Base-by-base conservation (phyloP, 805 yeast genomes). In the Wickerhamiella occidentalis region DNA sequence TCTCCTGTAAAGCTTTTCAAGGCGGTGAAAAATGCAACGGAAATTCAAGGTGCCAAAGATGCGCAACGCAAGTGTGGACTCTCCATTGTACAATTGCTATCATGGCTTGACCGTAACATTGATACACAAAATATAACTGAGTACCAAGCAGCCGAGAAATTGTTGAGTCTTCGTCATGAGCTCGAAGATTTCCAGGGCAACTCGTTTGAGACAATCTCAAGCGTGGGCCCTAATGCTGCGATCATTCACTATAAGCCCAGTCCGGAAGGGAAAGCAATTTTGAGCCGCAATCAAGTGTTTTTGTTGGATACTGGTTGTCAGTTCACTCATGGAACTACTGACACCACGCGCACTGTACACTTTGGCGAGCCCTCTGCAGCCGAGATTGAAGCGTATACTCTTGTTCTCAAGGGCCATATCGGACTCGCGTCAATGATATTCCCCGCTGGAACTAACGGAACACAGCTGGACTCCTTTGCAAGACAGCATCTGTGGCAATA, bases 311-410 rank as follows among this genome's bases (percentile, higher is more conserved):
- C 95, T 1, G 98, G 98, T 3, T 85, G 92, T 0, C 98, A 92
- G 59, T 90, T 77, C 61, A 63, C 82, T 19, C 95, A 88, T 60
- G 98, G 98, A 9, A 92, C 98, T 0, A 92, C 98, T 0, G 98
- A 92, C 62, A 85, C 90, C 23, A 92, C 98, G 0, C 74, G 98
- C 58, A 86, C 96, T 0, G 65, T 79, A 45, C 90, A 85, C 62
- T 82, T 86, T 61, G 68, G 68, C 8, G 63, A 65, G 1, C 85
- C 90, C 13, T 58, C 74, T 0, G 58, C 56, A 15, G 82, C 82
- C 54, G 81, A 82, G 61, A 70, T 67, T 30, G 74, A 72, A 54
- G 79, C 79, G 48, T 90, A 85, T 64, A 84, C 97, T 0, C 68
- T 85, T 40, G 98, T 92, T 1, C 71, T 92, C 50, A 86, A 87